Evolutionary conservation across 2,329 filamentous ascomycete genomes (phyloP).

Genomic region (Gremmenia infestans): DNA sequence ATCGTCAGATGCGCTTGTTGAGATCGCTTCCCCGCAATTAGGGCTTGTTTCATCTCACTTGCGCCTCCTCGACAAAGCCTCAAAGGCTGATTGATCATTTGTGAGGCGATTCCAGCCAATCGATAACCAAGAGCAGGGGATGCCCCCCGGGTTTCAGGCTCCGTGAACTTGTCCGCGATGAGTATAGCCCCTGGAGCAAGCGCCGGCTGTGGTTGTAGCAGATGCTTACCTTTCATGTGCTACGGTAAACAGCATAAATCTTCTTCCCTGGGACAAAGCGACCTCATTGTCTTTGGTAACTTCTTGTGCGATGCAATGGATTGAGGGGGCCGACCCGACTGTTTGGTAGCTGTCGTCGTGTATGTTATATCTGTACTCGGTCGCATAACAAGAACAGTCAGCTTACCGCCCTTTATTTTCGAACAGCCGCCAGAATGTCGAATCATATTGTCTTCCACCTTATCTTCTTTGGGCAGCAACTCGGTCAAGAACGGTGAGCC

Average conservation of each 20-base stretch:
- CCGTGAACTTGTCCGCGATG: neutral
- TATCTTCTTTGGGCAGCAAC: neutral
- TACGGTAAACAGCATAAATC: too few species aligned
- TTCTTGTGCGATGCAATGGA: neutral
- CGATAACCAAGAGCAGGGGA: neutral
- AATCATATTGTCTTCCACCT: too few species aligned
- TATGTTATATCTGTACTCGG: neutral
- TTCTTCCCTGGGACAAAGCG: neutral
- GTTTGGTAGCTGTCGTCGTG: neutral
- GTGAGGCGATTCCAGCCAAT: neutral
- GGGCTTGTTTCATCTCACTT: neutral
- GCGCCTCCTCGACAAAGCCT: neutral
- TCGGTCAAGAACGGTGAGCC: neutral
- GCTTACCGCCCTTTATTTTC: neutral
- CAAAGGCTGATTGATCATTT: neutral
- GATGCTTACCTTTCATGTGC: neutral
- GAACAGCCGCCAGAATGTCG: neutral
- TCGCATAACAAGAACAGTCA: neutral
- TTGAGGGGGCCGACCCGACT: neutral
- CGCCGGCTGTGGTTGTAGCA: neutral
- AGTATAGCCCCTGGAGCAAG: neutral
- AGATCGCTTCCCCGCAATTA: neutral
- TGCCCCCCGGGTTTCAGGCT: too few species aligned
- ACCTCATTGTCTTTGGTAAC: neutral
- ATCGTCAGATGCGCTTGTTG: neutral